Conservation (phyloP, 164 flowering plant genomes). For the Taxillus chinensis region DNA sequence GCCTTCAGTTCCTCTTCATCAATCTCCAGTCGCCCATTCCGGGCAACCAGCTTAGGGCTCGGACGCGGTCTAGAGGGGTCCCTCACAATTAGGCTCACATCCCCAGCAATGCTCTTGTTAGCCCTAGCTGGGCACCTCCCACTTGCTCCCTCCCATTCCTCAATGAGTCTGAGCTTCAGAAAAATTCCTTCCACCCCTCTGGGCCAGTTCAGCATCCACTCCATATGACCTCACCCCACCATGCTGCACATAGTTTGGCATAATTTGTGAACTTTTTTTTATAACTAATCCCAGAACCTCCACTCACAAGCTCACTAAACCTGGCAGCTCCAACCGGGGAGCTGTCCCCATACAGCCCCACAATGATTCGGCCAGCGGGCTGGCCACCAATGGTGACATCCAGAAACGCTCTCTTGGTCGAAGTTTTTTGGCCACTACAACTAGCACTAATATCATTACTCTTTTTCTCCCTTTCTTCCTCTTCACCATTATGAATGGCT, state of each 20-base stretch:
- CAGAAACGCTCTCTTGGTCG: constrained; percentile 55
- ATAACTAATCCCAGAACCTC: constrained; percentile 73
- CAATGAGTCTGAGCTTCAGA: constrained; percentile 27
- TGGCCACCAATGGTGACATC: constrained; percentile 71
- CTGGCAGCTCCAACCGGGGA: constrained; percentile 51
- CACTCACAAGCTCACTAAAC: constrained; percentile 49
- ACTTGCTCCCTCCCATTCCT: constrained; percentile 31
- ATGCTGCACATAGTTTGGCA: constrained; percentile 82
- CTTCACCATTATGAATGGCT: background rate
- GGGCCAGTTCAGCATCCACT: constrained; percentile 69
- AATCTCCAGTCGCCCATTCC: constrained; percentile 71
- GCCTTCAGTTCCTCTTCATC: constrained; percentile 66
- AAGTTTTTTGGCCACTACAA: constrained; percentile 17
- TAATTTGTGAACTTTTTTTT: constrained; percentile 79
- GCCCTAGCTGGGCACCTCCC: constrained; percentile 28
- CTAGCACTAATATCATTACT: background rate
- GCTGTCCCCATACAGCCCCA: constrained; percentile 46
- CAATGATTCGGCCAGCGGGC: constrained; percentile 52
- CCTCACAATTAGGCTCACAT: constrained; percentile 62
- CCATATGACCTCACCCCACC: constrained; percentile 86
- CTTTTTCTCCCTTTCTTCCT: constrained; percentile 3
- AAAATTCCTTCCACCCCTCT: constrained; percentile 27
- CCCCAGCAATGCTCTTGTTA: constrained; percentile 49
- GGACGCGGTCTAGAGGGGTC: constrained; percentile 81
- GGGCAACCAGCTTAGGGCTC: constrained; percentile 70